Conservation (phyloP, 805 yeast genomes). For the Nematodospora valgi region DNA sequence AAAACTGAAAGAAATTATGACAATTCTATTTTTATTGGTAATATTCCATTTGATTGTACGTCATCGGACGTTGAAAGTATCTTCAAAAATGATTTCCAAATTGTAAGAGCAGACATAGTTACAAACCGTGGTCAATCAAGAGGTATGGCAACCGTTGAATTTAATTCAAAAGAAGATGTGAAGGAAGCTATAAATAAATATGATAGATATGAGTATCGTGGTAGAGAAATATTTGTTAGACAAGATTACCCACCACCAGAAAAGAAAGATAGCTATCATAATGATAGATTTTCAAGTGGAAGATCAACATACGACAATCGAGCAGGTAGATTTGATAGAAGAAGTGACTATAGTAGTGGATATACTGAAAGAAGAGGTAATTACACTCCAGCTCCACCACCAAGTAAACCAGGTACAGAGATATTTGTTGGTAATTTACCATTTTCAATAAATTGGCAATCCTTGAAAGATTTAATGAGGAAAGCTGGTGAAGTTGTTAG, state of each 20-base stretch:
- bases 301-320: conserved; percentile 15
- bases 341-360: conserved; percentile 9
- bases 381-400: conserved; percentile 8
- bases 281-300: conserved; percentile 13
- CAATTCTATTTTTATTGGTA: conserved; percentile 71
- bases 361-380: conserved; percentile 13
- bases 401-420: conserved; percentile 45
- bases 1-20: conserved; percentile 55
- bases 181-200: conserved; percentile 65
- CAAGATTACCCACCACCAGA: conserved; percentile 85
- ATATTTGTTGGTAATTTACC: conserved; percentile 82
- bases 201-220: conserved; percentile 62
- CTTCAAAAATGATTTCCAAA: conserved; percentile 49
- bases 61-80: conserved; percentile 57
- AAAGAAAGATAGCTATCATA: conserved; percentile 30
- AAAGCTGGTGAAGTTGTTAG: conserved; percentile 73
- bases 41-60: conserved; percentile 62
- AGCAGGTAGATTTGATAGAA: conserved; percentile 14
- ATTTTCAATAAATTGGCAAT: conserved; percentile 77
- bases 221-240: conserved; percentile 83
- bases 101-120: conserved; percentile 80
- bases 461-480: conserved; percentile 79
- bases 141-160: conserved; percentile 93
- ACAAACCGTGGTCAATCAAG: conserved; percentile 75
- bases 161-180: conserved; percentile 60